Conservation (phyloP, 441 rosid genomes). For the Gossypium lobatum region DNA sequence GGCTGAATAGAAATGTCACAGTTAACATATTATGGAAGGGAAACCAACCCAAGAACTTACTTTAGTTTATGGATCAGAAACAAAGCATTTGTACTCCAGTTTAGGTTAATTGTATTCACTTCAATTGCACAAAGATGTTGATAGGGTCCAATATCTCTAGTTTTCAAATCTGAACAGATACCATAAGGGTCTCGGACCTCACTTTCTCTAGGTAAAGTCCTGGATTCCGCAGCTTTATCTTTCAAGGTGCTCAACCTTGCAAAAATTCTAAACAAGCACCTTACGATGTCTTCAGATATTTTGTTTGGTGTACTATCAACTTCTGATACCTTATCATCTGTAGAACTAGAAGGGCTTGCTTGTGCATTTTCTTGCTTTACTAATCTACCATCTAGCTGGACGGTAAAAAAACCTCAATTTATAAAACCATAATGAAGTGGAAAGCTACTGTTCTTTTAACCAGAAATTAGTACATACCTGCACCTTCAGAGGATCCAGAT, state of each 20-base stretch:
- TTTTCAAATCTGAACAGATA: constrained; percentile 27
- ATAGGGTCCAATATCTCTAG: constrained; percentile 58
- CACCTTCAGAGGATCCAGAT: constrained; percentile 24
- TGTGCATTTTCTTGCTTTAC: constrained; percentile 47
- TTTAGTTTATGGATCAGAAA: constrained; percentile 63
- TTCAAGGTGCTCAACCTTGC: constrained; percentile 51
- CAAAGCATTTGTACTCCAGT: constrained; percentile 36
- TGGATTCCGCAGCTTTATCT: constrained; percentile 27
- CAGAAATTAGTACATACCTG: constrained; percentile 21
- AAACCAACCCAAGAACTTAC: constrained; percentile 31
- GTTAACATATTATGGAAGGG: not conserved
- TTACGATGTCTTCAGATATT: constrained; percentile 58
- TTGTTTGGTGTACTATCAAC: constrained; percentile 46
- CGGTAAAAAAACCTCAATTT: constrained; percentile 10
- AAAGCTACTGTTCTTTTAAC: not conserved
- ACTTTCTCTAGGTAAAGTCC: constrained; percentile 17
- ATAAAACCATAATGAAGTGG: too few relatives aligned
- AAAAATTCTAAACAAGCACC: constrained; percentile 54
- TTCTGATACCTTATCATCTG: constrained; percentile 34
- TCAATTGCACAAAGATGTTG: constrained; percentile 44
- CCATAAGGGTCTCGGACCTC: constrained; percentile 48
- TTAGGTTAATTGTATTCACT: constrained; percentile 51
- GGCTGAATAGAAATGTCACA: constrained; percentile 5
- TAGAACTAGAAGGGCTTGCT: constrained; percentile 36
- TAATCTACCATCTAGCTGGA: constrained; percentile 61